These are phyloP conservation scores for Bryoerythrophyllum caledonicum DNA, from an alignment of 225 moss, liverwort and hornwort species.

Conservation along the genomic window DNA sequence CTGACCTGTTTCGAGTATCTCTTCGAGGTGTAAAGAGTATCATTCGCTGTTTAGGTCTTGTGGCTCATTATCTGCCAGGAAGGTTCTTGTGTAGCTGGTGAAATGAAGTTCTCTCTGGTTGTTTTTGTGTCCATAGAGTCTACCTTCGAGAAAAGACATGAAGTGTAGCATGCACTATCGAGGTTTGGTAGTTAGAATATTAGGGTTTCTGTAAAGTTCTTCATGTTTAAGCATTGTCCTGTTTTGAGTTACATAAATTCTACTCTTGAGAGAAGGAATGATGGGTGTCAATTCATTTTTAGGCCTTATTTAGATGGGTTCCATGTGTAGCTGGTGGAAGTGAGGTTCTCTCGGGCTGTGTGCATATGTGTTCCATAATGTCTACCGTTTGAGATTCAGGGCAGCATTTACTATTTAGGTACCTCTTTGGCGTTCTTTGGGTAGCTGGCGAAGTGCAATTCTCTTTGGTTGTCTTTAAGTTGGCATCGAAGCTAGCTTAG, in stretches of 20 bases:
- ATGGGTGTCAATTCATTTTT: too few relatives aligned
- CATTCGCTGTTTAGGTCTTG: too few relatives aligned
- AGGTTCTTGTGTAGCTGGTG: background rate
- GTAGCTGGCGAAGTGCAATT: too few relatives aligned
- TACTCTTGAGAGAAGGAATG: background rate
- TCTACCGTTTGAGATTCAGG: background rate
- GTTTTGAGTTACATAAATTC: background rate
- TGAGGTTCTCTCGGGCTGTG: too few relatives aligned
- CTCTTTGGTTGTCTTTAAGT: too few relatives aligned
- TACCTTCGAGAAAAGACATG: background rate
- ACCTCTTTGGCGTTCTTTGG: too few relatives aligned
- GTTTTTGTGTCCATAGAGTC: background rate
- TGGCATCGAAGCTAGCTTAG: background rate
- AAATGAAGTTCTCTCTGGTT: background rate
- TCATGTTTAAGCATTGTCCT: background rate
- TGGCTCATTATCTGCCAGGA: too few relatives aligned
- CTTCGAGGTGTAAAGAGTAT: too few relatives aligned
- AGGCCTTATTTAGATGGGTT: too few relatives aligned
- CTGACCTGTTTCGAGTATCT: too few relatives aligned
- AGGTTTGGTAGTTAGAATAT: background rate
- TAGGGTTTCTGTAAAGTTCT: background rate
- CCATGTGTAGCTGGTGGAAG: too few relatives aligned
- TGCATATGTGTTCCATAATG: too few relatives aligned
- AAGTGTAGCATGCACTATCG: background rate
- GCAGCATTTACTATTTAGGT: background rate